Base-by-base conservation (phyloP, 2,329 filamentous ascomycete species). In the Trichocomaceae sp. region DNA sequence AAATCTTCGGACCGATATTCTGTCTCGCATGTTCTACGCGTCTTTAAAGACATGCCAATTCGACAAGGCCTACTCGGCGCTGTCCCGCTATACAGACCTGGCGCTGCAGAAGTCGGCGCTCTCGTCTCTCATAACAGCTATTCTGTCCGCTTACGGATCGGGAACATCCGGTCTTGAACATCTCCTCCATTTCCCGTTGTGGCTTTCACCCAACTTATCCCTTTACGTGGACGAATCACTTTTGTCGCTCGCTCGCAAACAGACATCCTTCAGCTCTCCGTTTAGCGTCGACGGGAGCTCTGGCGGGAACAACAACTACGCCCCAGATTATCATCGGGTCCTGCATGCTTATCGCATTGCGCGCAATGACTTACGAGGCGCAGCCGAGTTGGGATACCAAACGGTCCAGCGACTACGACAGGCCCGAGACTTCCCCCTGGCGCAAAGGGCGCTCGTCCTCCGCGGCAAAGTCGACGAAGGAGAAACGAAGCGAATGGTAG, bases 291-390 rank as follows among this genome's bases (percentile, higher is more conserved):
- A 63, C 20, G 64, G 57, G 50, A 63, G 64, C 26, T 63, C 58
- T n/a, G n/a, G 54, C 54, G 56, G 54, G 22, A 56, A 41, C n/a
- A 33, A 23, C n/a, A 64, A 74, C 26, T 71, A 69, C 33, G 72
- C 72, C 9, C 80, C 84, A 0, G 87, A 89, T 3, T 95, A 91
- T 66, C 88, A 93, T 66, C 88, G 92, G 64, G 86, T 96, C 55
- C 82, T 97, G 47, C 96, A 96, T 69, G 85, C 91, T 2, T 96
- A 92, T 83, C 84, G 93, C 50, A 86, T 96, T 61, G 84, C 84
- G 59, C 86, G 86, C 61, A 83, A 84, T 64, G 88, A 97, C 73
- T 95, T 90, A 77, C 88, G 92, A 45, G 93, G 92, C 50, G 83
- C 83, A 2, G 81, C 83, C 1, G 76, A 79, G 41, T 75, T 81